Evolutionary conservation across 176 grass and related monocot species (phyloP).

Genomic region (Areca catechu): DNA sequence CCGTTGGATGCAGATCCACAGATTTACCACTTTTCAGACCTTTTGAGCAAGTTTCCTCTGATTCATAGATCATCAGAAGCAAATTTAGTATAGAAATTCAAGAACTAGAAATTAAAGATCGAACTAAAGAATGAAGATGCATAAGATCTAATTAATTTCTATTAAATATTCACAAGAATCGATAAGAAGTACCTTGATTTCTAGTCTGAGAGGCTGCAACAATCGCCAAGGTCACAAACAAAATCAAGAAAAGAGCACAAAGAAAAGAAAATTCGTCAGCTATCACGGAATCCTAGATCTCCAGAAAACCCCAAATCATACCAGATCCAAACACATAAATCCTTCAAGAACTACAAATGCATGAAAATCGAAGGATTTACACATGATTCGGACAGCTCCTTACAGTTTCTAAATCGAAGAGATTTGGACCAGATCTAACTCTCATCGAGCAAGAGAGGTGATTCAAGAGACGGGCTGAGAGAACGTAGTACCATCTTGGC

Average conservation of each 20-base stretch:
- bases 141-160: too few species aligned
- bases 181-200: constrained; percentile 79
- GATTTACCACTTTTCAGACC: constrained; percentile 93
- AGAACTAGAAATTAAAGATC: not conserved
- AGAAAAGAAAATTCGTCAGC: constrained; percentile 8
- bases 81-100: constrained; percentile 15
- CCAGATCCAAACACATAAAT: not conserved
- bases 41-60: constrained; percentile 92
- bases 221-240: constrained; percentile 24
- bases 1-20: constrained; percentile 93
- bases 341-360: constrained; percentile 2
- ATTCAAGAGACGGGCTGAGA: constrained; percentile 4
- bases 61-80: constrained; percentile 27
- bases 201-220: constrained; percentile 91
- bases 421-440: not conserved
- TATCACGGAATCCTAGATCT: constrained; percentile 56
- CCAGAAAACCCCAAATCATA: not conserved
- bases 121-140: too few species aligned
- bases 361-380: constrained; percentile 1
- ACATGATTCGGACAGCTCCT: too few species aligned
- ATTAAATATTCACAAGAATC: constrained; percentile 14
- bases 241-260: constrained; percentile 22
- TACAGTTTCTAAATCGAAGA: too few species aligned
- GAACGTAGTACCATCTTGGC: constrained; percentile 33
- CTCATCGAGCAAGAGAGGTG: not conserved